A percentile compares a stretch with the other conserved stretches of the same genome.
Conservation (phyloP, 306 rosid genomes). For the Styphnolobium japonicum region DNA sequence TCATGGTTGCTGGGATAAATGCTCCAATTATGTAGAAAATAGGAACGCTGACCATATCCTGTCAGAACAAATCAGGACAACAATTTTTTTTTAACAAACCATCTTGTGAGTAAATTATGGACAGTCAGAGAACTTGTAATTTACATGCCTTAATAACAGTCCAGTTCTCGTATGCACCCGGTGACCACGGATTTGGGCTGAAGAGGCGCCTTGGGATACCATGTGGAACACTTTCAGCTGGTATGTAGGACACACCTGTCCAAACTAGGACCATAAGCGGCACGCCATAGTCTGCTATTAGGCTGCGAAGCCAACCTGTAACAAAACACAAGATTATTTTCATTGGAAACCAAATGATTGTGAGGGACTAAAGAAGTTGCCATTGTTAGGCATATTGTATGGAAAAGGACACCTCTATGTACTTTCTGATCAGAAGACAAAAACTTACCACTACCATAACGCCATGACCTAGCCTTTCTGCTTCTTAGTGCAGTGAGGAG, state of each 20-base stretch:
- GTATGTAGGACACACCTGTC: conserved; percentile 89
- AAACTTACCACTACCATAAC: conserved; percentile 82
- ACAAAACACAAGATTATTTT: not conserved
- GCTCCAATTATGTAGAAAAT: conserved; percentile 86
- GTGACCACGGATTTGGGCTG: conserved; percentile 99
- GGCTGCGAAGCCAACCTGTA: conserved; percentile 85
- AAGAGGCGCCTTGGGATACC: conserved; percentile 92
- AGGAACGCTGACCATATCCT: conserved; percentile 93
- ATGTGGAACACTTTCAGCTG: conserved; percentile 65
- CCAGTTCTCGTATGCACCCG: conserved; percentile 97
- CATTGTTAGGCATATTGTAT: not conserved
- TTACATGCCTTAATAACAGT: conserved; percentile 79
- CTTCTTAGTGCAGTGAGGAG: conserved; percentile 80
- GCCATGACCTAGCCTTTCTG: conserved; percentile 97
- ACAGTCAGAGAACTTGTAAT: not conserved
- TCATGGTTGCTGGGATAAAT: conserved; percentile 96
- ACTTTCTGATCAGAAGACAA: not conserved
- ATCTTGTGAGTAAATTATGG: not conserved
- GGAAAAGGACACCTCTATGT: not conserved
- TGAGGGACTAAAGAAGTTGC: not conserved
- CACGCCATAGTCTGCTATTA: conserved; percentile 95
- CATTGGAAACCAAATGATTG: not conserved
- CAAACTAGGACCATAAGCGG: conserved; percentile 94
- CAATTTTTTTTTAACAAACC: not conserved
- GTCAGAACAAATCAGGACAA: conserved; percentile 9